Evolutionary conservation across 2,329 filamentous ascomycete genomes (phyloP).

Genomic region (Fusarium neocosmosporiellum): DNA sequence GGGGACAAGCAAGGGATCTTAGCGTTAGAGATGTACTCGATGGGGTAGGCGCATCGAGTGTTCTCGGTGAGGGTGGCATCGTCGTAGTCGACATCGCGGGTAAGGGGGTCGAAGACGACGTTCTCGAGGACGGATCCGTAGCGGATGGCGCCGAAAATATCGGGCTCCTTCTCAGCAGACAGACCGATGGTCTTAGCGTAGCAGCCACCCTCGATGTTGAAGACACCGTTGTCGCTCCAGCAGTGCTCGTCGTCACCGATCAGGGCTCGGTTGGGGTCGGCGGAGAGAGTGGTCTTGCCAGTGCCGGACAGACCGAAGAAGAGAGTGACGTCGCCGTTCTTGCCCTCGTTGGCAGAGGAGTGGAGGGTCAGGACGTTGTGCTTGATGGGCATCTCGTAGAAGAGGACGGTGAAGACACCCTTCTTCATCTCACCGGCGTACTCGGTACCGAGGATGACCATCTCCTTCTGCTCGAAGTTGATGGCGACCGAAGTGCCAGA

Average conservation of each 20-base stretch:
- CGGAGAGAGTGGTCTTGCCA: constrained; percentile 97
- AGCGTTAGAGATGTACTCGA: constrained; percentile 98
- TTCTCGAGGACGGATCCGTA: constrained; percentile 99
- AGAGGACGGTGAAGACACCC: constrained; percentile 98
- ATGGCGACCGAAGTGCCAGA: constrained; percentile 97
- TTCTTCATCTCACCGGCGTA: constrained; percentile 91
- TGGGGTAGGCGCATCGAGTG: constrained; percentile 97
- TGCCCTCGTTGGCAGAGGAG: constrained; percentile 97
- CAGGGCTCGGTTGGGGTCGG: constrained; percentile 93
- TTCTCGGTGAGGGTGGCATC: constrained; percentile 96
- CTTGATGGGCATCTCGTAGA: constrained; percentile 99
- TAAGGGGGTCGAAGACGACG: constrained; percentile 94
- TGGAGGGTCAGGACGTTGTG: constrained; percentile 98
- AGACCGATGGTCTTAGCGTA: constrained; percentile 99
- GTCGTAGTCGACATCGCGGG: constrained; percentile 94
- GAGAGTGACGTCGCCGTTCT: constrained; percentile 94
- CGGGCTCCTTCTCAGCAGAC: constrained; percentile 97
- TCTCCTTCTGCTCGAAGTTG: constrained; percentile 99
- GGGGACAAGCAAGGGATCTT: constrained; percentile 95
- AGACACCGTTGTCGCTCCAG: constrained; percentile 96
- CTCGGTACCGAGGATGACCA: constrained; percentile 99
- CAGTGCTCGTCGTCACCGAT: constrained; percentile 99
- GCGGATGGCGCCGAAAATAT: constrained; percentile 95
- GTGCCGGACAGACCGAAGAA: constrained; percentile 99
- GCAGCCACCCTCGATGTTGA: constrained; percentile 99